phyloP scores from a whole-genome alignment of 169 alveolate species.

The Sarcocystis neurona region DNA sequence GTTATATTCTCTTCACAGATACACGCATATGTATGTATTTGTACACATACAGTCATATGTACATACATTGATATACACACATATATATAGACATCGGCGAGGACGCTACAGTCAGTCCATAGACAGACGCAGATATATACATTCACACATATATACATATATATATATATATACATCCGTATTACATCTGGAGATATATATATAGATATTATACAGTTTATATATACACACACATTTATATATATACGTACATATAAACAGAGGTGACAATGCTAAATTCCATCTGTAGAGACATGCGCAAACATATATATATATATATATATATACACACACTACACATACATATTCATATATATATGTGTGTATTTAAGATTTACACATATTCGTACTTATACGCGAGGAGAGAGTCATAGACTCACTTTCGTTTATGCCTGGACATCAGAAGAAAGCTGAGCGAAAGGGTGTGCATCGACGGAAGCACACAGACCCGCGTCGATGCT shows the following conservation, averaged over 20 bases:
- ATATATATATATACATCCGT: not conserved
- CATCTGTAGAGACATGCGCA: not conserved
- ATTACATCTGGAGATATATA: not conserved
- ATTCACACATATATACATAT: not conserved
- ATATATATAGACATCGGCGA: too few species aligned
- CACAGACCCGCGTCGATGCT: too few species aligned
- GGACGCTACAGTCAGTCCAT: too few species aligned
- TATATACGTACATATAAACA: not conserved
- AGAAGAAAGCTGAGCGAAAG: not conserved
- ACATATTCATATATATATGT: not conserved
- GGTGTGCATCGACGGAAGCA: not conserved
- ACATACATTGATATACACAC: too few species aligned
- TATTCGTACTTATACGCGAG: not conserved
- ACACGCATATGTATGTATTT: too few species aligned
- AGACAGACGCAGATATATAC: too few species aligned
- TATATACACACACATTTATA: not conserved
- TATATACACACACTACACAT: not conserved
- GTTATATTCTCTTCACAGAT: too few species aligned
- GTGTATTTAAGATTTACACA: not conserved
- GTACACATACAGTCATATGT: too few species aligned
- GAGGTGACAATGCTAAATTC: too few species aligned
- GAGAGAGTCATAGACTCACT: not conserved
- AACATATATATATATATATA: not conserved
- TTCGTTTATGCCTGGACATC: not conserved
- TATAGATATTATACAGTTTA: not conserved